Conservation (phyloP, 352 stramenopile genomes). For the Pythium monospermum region DNA sequence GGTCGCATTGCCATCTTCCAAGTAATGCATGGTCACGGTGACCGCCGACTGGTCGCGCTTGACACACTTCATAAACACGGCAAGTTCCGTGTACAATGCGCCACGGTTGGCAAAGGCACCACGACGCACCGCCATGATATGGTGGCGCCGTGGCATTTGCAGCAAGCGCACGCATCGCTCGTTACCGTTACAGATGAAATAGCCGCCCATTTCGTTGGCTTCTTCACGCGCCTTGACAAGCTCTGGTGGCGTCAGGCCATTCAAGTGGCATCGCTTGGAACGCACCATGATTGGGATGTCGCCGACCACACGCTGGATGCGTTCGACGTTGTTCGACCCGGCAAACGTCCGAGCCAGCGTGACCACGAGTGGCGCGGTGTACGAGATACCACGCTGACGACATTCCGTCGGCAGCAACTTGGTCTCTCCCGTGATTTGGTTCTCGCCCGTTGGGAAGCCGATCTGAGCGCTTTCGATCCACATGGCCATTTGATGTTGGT, state of each 20-base stretch:
- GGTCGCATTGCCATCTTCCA: slow-evolving; percentile 95
- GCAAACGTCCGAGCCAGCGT: slow-evolving; percentile 85
- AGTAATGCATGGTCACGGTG: slow-evolving; percentile 98
- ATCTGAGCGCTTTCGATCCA: slow-evolving; percentile 96
- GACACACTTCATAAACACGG: slow-evolving; percentile 96
- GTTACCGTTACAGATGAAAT: slow-evolving; percentile 99
- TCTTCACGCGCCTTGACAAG: slow-evolving; percentile 90
- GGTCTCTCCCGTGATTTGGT: slow-evolving; percentile 78
- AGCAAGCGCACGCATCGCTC: slow-evolving; percentile 97
- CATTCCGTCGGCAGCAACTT: slow-evolving; percentile 93
- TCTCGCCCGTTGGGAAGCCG: slow-evolving; percentile 81
- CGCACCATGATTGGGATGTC: slow-evolving; percentile 98
- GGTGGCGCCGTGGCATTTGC: slow-evolving; percentile 89
- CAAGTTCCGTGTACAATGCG: slow-evolving; percentile 95
- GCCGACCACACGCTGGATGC: slow-evolving; percentile 86
- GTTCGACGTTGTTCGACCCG: slow-evolving; percentile 78
- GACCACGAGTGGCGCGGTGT: slow-evolving; percentile 93
- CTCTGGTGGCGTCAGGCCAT: slow-evolving; percentile 76
- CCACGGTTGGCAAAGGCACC: slow-evolving; percentile 97
- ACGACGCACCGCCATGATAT: slow-evolving; percentile 93
- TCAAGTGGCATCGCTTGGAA: slow-evolving; percentile 95
- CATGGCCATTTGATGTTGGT: slow-evolving; percentile 74
- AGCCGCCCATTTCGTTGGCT: slow-evolving; percentile 97
- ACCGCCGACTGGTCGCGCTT: slow-evolving; percentile 94
- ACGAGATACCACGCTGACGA: slow-evolving; percentile 95